phyloP scores from a whole-genome alignment of 306 rosid genomes.

The Prunus kanzakura region DNA sequence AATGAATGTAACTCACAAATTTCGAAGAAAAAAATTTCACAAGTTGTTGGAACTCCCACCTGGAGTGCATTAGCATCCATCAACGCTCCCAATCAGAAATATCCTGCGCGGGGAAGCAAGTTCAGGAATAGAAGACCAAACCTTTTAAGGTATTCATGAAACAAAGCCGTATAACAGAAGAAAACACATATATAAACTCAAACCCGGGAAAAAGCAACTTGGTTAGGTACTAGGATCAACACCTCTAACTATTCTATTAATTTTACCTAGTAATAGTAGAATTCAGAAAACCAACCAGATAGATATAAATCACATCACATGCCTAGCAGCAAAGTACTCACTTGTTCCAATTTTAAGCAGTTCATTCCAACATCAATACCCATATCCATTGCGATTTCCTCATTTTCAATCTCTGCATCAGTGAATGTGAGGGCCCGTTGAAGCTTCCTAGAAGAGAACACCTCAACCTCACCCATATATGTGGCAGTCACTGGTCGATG shows the following conservation, averaged over 20 bases:
- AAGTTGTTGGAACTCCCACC: constrained; percentile 21
- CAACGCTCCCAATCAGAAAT: constrained; percentile 24
- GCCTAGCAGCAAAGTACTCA: constrained; percentile 19
- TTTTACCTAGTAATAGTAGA: neutral
- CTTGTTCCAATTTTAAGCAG: constrained; percentile 39
- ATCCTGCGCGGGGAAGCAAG: constrained; percentile 40
- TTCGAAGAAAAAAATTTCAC: constrained; percentile 12
- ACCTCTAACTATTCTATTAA: too few species aligned
- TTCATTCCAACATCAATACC: constrained; percentile 29
- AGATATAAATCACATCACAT: neutral
- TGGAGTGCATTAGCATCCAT: constrained; percentile 8
- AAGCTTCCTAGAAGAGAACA: constrained; percentile 69
- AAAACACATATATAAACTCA: neutral
- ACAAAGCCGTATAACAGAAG: neutral
- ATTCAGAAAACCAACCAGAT: neutral
- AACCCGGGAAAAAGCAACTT: neutral
- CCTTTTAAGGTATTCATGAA: neutral
- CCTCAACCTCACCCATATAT: constrained; percentile 81
- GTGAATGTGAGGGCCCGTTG: constrained; percentile 80
- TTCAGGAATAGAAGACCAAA: neutral
- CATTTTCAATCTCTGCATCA: constrained; percentile 79
- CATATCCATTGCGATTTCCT: constrained; percentile 32
- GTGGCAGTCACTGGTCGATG: constrained; percentile 94
- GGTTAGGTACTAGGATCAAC: neutral
- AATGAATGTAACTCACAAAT: constrained; percentile 25